phyloP scores from a whole-genome alignment of 129 eudicot genomes.

The Mikania micrantha region DNA sequence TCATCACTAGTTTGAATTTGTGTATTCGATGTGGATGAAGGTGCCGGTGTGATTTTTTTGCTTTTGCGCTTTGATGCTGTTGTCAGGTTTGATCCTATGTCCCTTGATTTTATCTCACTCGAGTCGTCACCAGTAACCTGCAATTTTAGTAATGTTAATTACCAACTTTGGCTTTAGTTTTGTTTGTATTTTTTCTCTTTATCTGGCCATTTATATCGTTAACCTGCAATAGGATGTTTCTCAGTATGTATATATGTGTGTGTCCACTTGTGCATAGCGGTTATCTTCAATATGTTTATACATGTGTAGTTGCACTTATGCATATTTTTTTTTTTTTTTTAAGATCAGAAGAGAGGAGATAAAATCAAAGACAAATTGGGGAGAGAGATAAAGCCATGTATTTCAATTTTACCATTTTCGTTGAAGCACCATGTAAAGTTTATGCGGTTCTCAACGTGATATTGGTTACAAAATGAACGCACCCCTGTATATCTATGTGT shows the following conservation, averaged over 20 bases:
- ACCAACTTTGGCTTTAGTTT: background rate
- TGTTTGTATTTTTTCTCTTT: background rate
- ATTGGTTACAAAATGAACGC: no score
- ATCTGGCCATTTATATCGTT: background rate
- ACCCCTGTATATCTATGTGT: no score
- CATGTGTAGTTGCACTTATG: no score
- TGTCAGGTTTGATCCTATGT: conserved; percentile 39
- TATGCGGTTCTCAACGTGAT: no score
- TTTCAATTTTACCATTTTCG: no score
- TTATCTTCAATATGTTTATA: no score
- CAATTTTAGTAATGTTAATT: conserved; percentile 2
- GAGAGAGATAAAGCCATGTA: no score
- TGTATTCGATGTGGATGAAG: conserved; percentile 41
- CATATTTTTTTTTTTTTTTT: no score
- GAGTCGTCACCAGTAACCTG: conserved; percentile 7
- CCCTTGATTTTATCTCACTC: conserved; percentile 42
- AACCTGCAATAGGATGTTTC: background rate
- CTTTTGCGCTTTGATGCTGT: conserved; percentile 63
- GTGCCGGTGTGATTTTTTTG: conserved; percentile 57
- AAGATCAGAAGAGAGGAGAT: no score
- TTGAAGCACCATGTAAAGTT: no score
- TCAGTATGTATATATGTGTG: background rate
- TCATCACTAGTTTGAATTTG: conserved; percentile 32
- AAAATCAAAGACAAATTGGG: no score
- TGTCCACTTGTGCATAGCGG: no score